Percentiles rank a stretch among this genome's conserved stretches.
These are phyloP conservation scores for Parafenestella ontariensis DNA, from an alignment of 2,329 filamentous ascomycete genomes.

Conservation along the genomic window DNA sequence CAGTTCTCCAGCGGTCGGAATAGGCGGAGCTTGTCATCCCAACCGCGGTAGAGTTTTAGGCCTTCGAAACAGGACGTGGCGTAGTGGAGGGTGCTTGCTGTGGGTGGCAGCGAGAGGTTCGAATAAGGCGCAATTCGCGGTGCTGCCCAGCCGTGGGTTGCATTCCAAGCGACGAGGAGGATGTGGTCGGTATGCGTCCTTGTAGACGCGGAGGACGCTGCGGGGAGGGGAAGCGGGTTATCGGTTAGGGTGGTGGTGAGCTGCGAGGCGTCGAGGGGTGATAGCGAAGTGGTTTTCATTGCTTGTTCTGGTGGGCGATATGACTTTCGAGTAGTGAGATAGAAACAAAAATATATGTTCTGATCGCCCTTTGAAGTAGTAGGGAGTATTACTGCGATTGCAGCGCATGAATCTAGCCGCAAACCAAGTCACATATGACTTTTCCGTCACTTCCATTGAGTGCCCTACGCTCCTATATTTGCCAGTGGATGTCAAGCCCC, in stretches of 20 bases:
- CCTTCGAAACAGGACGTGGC: background rate
- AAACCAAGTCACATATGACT: too few relatives aligned
- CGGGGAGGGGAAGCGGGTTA: background rate
- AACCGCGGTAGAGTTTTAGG: background rate
- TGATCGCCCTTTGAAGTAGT: background rate
- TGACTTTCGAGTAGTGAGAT: background rate
- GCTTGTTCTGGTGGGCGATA: background rate
- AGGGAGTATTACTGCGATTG: background rate
- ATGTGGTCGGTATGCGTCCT: background rate
- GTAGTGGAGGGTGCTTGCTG: background rate
- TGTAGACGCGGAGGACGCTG: background rate
- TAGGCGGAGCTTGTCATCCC: background rate
- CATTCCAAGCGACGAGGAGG: background rate
- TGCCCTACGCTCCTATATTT: too few relatives aligned
- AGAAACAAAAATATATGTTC: background rate
- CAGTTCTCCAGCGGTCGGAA: background rate
- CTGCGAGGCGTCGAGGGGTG: background rate
- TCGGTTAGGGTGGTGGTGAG: background rate
- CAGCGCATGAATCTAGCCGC: too few relatives aligned
- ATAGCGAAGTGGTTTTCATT: background rate
- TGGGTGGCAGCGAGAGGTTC: background rate
- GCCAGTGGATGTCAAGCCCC: too few relatives aligned
- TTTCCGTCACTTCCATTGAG: too few relatives aligned
- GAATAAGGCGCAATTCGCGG: background rate
- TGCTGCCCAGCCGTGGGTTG: background rate